Conservation (phyloP, 2,329 filamentous ascomycete species). For the Ophiocordyceps camponoti-floridani region DNA sequence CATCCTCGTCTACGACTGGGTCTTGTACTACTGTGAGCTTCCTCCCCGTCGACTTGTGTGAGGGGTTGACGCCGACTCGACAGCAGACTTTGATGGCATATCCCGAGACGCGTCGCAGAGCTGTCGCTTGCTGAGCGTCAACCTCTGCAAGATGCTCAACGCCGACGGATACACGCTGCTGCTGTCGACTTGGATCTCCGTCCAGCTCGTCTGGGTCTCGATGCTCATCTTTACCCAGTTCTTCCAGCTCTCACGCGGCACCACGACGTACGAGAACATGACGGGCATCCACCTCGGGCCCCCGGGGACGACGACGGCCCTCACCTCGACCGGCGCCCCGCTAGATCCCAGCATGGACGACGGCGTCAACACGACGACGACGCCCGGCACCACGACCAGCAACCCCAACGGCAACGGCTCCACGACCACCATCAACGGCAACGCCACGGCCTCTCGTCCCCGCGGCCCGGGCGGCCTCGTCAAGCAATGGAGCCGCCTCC, state of each 20-base stretch:
- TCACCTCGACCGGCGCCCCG: constrained; percentile 62
- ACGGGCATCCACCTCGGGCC: constrained; percentile 45
- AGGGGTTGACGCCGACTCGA: background rate
- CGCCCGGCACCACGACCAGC: constrained; percentile 17
- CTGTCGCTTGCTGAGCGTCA: constrained; percentile 62
- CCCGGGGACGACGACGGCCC: constrained; percentile 47
- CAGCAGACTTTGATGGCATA: constrained; percentile 42
- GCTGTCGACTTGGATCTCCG: constrained; percentile 56
- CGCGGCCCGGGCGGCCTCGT: constrained; percentile 41
- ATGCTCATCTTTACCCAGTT: constrained; percentile 94
- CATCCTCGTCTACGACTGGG: constrained; percentile 51
- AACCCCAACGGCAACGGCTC: too few species aligned
- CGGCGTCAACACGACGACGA: constrained; percentile 24
- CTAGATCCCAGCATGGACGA: constrained; percentile 45
- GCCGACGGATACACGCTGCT: constrained; percentile 73
- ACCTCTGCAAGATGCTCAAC: constrained; percentile 59
- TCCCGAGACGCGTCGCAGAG: constrained; percentile 30
- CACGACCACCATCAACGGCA: too few species aligned
- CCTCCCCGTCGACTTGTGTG: background rate
- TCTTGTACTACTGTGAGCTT: constrained; percentile 53
- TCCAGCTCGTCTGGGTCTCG: constrained; percentile 90
- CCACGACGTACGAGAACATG: constrained; percentile 98
- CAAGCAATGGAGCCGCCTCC: constrained; percentile 62
- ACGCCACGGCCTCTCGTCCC: constrained; percentile 12
- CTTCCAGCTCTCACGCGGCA: constrained; percentile 75